phyloP scores from a whole-genome alignment of 2,329 filamentous ascomycete species.

The Fusarium phyllophilum region DNA sequence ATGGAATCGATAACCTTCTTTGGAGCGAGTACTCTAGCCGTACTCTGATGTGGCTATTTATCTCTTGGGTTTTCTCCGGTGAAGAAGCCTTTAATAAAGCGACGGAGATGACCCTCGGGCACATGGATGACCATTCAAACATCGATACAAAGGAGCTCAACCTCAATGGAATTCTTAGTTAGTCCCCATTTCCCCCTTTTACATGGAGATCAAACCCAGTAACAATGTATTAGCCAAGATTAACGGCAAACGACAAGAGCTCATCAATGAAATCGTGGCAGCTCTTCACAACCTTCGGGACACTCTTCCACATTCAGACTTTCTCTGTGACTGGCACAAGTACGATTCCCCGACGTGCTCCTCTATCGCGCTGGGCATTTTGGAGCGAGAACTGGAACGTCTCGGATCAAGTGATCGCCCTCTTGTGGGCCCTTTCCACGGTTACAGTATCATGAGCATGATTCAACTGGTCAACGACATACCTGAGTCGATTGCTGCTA shows the following conservation, averaged over 20 bases:
- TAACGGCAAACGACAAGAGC: neutral
- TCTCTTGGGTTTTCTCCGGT: too few species aligned
- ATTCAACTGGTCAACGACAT: neutral
- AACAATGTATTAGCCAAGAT: neutral
- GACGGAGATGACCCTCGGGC: too few species aligned
- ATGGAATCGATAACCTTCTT: too few species aligned
- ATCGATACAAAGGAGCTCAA: too few species aligned
- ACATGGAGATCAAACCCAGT: too few species aligned
- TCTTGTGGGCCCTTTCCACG: neutral
- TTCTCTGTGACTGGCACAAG: neutral
- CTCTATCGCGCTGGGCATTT: neutral
- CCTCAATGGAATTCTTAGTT: too few species aligned
- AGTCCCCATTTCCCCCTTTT: neutral
- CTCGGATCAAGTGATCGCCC: neutral
- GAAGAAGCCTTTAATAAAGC: too few species aligned
- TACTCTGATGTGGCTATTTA: too few species aligned
- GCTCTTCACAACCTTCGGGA: neutral
- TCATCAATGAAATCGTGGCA: fast-evolving
- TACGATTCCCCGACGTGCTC: neutral
- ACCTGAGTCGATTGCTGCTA: neutral
- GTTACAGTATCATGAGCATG: neutral
- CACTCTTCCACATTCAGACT: neutral
- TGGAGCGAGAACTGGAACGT: neutral
- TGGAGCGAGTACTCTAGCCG: too few species aligned
- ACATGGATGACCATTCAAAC: too few species aligned